Conservation (phyloP, 2,329 filamentous ascomycete species). For the Xylariaceae sp. region DNA sequence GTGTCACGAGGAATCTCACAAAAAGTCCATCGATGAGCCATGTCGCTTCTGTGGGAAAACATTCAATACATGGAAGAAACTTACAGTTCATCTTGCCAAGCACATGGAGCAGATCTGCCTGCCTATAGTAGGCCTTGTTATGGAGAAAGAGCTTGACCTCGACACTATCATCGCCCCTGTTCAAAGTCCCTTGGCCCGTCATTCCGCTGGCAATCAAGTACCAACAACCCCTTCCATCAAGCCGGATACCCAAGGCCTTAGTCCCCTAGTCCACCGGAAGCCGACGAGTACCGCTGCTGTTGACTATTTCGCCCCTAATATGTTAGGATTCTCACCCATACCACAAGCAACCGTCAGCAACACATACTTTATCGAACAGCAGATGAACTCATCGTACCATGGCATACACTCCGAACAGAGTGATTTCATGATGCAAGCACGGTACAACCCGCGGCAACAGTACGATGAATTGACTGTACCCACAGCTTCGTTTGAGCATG, state of each 20-base stretch:
- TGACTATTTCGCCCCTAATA: constrained; percentile 17
- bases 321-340: constrained; percentile 19
- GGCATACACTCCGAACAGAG: constrained; percentile 14
- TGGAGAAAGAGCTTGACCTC: constrained; percentile 45
- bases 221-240: constrained; percentile 30
- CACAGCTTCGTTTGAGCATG: constrained; percentile 23
- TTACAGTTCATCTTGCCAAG: constrained; percentile 87
- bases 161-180: constrained; percentile 65
- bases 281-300: constrained; percentile 17
- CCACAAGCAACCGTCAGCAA: constrained; percentile 18
- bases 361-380: constrained; percentile 23
- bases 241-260: constrained; percentile 27
- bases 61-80: constrained; percentile 83
- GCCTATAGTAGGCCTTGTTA: constrained; percentile 63
- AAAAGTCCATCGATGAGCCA: constrained; percentile 65
- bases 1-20: constrained; percentile 66
- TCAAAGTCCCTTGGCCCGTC: constrained; percentile 47
- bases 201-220: constrained; percentile 29
- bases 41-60: constrained; percentile 82
- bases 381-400: constrained; percentile 11
- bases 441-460: constrained; percentile 22
- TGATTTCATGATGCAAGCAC: constrained; percentile 24
- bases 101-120: constrained; percentile 92
- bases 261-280: constrained; percentile 18
- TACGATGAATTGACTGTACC: constrained; percentile 32